Evolutionary conservation across 768 basidiomycete species (phyloP).

Genomic region (Kwoniella dendrophila): DNA sequence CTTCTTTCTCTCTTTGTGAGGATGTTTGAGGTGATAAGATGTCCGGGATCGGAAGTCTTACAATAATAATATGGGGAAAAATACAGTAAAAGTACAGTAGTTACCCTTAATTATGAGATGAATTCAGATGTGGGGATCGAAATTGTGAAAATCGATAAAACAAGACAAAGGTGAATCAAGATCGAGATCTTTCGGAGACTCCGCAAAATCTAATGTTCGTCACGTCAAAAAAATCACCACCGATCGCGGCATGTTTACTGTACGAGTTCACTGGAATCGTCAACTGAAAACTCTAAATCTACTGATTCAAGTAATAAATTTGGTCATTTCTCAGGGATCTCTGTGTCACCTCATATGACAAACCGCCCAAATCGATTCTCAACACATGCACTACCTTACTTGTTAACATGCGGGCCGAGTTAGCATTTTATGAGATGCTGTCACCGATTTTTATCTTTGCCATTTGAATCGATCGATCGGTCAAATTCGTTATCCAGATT

Average conservation of each 20-base stretch:
- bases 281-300: too few relatives aligned
- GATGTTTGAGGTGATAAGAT: background rate
- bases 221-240: background rate
- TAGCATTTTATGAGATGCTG: background rate
- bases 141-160: slow-evolving; percentile 6
- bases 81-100: background rate
- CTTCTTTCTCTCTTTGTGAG: too few relatives aligned
- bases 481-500: too few relatives aligned
- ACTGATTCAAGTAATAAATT: too few relatives aligned
- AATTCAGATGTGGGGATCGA: background rate
- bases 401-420: background rate
- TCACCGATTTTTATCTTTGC: slow-evolving; percentile 1
- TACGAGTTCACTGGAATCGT: background rate
- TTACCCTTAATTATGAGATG: slow-evolving; percentile 5
- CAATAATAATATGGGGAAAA: background rate
- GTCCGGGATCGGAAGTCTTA: slow-evolving; percentile 4
- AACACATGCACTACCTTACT: background rate
- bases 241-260: slow-evolving; percentile 8
- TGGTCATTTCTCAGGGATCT: background rate
- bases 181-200: slow-evolving; percentile 12
- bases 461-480: slow-evolving; percentile 10
- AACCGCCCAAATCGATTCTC: background rate
- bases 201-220: slow-evolving; percentile 12
- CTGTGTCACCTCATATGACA: background rate
- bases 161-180: background rate